A percentile compares a stretch with the other conserved stretches of the same genome.
Conservation (phyloP, 805 yeast genomes). For the Starmerella riodocensis region DNA sequence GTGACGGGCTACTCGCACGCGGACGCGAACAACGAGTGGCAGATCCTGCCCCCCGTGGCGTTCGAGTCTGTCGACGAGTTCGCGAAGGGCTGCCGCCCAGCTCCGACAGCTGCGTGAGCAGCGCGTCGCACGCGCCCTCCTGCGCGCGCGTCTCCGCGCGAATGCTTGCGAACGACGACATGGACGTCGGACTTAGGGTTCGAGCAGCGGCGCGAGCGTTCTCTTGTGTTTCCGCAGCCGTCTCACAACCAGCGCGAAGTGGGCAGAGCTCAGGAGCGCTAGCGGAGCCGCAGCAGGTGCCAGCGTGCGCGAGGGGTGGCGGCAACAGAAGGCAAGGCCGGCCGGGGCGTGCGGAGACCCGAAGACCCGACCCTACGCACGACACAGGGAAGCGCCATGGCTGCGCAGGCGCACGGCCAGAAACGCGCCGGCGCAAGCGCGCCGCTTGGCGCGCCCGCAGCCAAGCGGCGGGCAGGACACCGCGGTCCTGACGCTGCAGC, state of each 20-base stretch:
- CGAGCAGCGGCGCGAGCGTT: background rate
- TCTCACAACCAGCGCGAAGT: background rate
- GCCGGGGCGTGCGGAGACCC: background rate
- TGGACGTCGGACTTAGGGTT: background rate
- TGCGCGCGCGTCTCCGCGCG: slow-evolving; percentile 28
- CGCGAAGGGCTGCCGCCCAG: slow-evolving; percentile 41
- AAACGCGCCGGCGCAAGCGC: background rate
- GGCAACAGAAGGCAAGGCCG: background rate
- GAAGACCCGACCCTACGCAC: background rate
- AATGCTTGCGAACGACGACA: slow-evolving; percentile 13
- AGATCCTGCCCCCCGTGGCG: slow-evolving; percentile 28
- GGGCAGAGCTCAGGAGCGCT: background rate
- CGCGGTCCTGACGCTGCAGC: too few relatives aligned
- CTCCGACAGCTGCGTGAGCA: slow-evolving; percentile 41
- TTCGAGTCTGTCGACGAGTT: slow-evolving; percentile 34
- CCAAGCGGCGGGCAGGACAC: too few relatives aligned
- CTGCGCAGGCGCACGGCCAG: background rate
- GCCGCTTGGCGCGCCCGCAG: background rate
- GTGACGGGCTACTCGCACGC: slow-evolving; percentile 39
- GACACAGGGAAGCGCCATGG: background rate
- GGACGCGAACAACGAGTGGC: background rate
- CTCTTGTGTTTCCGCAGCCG: background rate
- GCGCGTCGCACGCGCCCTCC: slow-evolving; percentile 54
- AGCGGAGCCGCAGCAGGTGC: background rate
- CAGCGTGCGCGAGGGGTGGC: background rate